A percentile compares a stretch with the other conserved stretches of the same genome.
phyloP scores from a whole-genome alignment of 192 early-diverging fungal species.

The Coemansia sp. region DNA sequence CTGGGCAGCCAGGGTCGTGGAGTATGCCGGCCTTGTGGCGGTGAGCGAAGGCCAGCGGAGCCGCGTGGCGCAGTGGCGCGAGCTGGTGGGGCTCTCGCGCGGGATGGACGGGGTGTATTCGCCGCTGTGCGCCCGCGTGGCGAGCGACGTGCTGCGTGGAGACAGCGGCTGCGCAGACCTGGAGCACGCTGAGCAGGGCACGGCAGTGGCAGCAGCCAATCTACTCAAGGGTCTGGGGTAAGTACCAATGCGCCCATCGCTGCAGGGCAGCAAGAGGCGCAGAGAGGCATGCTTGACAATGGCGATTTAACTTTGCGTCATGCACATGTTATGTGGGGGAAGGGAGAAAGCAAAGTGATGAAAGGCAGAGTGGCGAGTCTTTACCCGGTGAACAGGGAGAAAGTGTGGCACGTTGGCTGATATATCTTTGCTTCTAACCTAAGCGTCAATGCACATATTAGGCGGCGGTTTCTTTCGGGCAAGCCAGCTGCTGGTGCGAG shows the following conservation, averaged over 20 bases:
- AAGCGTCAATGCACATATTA: not conserved
- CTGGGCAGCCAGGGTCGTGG: constrained; percentile 22
- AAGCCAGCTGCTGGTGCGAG: constrained; percentile 7
- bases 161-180: constrained; percentile 7
- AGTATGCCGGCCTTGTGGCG: constrained; percentile 7
- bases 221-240: constrained; percentile 49
- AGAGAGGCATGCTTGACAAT: no score
- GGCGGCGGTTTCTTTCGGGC: constrained; percentile 37
- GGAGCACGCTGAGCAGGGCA: constrained; percentile 36
- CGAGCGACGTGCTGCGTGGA: constrained; percentile 17
- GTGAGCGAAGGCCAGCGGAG: constrained; percentile 29
- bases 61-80: constrained; percentile 18
- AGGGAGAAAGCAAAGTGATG: no score
- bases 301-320: no score
- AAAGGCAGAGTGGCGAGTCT: no score
- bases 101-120: constrained; percentile 20
- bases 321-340: no score
- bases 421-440: not conserved
- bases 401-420: no score
- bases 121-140: constrained; percentile 24
- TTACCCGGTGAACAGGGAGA: not conserved
- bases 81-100: constrained; percentile 19
- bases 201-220: constrained; percentile 23
- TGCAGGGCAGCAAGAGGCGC: no score
- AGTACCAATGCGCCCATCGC: no score